Evolutionary conservation across 768 basidiomycete species (phyloP), one percentile per base, ranked within the genome.

Genomic region (Lentinula lateritia): DNA sequence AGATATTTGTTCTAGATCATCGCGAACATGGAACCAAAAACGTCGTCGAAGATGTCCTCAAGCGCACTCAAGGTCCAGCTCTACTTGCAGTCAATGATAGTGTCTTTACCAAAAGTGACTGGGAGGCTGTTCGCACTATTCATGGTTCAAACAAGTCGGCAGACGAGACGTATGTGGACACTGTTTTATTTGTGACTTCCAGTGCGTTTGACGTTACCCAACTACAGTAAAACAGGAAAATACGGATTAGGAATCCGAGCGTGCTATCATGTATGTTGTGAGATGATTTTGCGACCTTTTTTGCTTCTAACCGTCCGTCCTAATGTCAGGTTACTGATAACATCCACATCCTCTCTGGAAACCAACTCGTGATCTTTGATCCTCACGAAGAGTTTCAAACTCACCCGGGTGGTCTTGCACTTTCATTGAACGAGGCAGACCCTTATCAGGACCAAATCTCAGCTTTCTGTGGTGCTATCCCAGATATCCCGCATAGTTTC

Each of bases 201-300:
- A 38, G 5, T 36, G 16, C 28, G 16, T n/a, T 39, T 63, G 28
- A 63, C n/a, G 28, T 32, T 38, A 12, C 7, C 16, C 32, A 20
- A 1, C 9, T 48, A 10, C 53, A 72, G 72, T 5, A 71, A 72
- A 67, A 70, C 67, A 12, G 73, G 72, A 7, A 74, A 73, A 57
- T 72, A 71, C 48, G 72, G 71, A 4, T 62, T 73, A n/a, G 73
- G 73, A 2, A 69, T 71, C 34, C 67, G 72, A 2, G 66, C 72
- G 1, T 67, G 67, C 48, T 74, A 73, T 59, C 73, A 74, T 57
- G 73, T 72, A 62, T 7, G 69, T 62, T 39, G 16, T 36, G 32
- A 48, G 6, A 8, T 62, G 20, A 43, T 39, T 39, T 39, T 1
- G 28, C 3, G 28, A n/a, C 28, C 18, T 13, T 10, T 13, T 7